Evolutionary conservation across 2,329 filamentous ascomycete species (phyloP).

Genomic region (Hypoxylon sp.): DNA sequence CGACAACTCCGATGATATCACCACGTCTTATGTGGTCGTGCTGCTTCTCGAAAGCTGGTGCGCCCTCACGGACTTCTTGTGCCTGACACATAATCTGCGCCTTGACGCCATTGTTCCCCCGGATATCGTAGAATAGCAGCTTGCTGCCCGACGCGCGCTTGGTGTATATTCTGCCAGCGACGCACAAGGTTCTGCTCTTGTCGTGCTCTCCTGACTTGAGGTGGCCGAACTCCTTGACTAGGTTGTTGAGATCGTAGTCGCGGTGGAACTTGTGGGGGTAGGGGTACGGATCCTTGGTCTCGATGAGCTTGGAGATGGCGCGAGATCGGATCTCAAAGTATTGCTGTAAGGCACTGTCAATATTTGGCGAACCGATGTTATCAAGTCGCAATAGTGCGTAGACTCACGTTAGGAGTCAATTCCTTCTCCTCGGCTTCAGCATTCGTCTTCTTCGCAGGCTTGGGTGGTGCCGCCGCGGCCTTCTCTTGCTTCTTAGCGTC

Average conservation of each 20-base stretch:
- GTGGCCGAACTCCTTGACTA: slow-evolving; percentile 79
- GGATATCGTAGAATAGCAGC: slow-evolving; percentile 91
- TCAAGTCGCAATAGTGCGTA: background rate
- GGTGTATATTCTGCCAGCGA: slow-evolving; percentile 90
- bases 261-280: slow-evolving; percentile 96
- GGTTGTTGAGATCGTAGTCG: slow-evolving; percentile 84
- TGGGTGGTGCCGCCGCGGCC: slow-evolving; percentile 74
- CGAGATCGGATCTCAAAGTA: slow-evolving; percentile 97
- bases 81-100: slow-evolving; percentile 94
- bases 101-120: slow-evolving; percentile 68
- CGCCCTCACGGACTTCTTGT: slow-evolving; percentile 76
- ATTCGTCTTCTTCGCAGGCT: slow-evolving; percentile 67
- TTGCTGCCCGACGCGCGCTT: slow-evolving; percentile 85
- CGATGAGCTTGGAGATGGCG: slow-evolving; percentile 78
- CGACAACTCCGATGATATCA: slow-evolving; percentile 90
- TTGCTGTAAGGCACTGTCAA: slow-evolving; percentile 48
- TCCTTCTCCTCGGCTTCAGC: slow-evolving; percentile 74
- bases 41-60: slow-evolving; percentile 81
- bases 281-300: slow-evolving; percentile 78
- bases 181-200: slow-evolving; percentile 78
- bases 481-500: slow-evolving; percentile 92
- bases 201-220: slow-evolving; percentile 90
- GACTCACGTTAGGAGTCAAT: slow-evolving; percentile 76
- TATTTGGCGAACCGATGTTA: background rate
- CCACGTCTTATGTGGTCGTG: slow-evolving; percentile 90